phyloP scores from a whole-genome alignment of 2,329 filamentous ascomycete species.

The Clonostachys chloroleuca region DNA sequence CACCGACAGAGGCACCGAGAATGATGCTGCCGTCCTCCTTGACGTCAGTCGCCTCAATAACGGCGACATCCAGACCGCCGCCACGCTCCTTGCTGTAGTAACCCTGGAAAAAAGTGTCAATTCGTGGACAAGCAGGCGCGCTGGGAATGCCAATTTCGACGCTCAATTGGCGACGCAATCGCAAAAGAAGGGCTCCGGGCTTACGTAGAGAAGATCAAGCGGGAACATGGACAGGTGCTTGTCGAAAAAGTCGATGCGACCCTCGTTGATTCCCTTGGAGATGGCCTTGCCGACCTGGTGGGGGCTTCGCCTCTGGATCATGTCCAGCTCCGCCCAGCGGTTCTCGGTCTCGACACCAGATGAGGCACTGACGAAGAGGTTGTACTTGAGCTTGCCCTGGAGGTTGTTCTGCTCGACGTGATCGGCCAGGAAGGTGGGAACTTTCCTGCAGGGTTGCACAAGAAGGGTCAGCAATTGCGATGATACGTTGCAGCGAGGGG shows the following conservation, averaged over 20 bases:
- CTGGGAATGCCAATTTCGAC: neutral
- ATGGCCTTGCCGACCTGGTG: conserved; percentile 92
- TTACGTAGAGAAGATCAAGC: conserved; percentile 74
- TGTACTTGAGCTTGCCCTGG: conserved; percentile 81
- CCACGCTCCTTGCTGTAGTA: conserved; percentile 80
- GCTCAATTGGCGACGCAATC: neutral
- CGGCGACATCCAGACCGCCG: conserved; percentile 75
- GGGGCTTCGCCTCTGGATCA: conserved; percentile 81
- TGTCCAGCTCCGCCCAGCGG: conserved; percentile 82
- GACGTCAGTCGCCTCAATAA: conserved; percentile 83
- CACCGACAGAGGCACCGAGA: conserved; percentile 80
- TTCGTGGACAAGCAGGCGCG: neutral
- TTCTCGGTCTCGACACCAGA: conserved; percentile 89
- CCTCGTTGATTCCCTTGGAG: conserved; percentile 84
- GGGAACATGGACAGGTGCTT: conserved; percentile 95
- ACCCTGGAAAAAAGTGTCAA: conserved; percentile 39
- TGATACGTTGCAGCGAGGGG: neutral
- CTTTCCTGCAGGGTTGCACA: conserved; percentile 53
- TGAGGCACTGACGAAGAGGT: conserved; percentile 84
- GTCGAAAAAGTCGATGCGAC: conserved; percentile 87
- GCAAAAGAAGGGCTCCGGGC: conserved; percentile 6
- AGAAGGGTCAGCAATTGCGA: neutral
- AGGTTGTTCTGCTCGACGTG: conserved; percentile 84
- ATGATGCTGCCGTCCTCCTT: conserved; percentile 87
- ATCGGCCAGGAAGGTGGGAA: conserved; percentile 79